Base-by-base conservation (phyloP, 768 basidiomycete species). In the Kwoniella sp. region DNA sequence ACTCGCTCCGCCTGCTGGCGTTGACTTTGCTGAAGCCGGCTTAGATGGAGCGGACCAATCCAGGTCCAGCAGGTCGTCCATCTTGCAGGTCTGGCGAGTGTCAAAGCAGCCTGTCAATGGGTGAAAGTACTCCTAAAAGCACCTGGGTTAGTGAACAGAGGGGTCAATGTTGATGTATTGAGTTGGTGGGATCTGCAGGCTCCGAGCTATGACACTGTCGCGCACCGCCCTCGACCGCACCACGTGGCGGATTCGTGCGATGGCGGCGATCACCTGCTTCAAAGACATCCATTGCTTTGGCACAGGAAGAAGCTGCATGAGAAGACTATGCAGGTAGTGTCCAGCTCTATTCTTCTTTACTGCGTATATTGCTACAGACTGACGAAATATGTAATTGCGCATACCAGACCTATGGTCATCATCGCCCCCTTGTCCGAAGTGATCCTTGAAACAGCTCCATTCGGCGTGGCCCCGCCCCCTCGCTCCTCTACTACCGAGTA, bases 21-120 rank as follows among this genome's bases (percentile, higher is more conserved):
- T 51, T 47, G 55, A 25, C 4, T 22, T 54, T 26, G 51, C 38
- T 1, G 58, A n/a, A 41, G 56, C 31, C 30, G 62, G 55, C 12
- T 66, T 56, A 1, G 54, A 34, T 15, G 69, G 30, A 3, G 72
- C 62, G 29, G 77, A 75, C 72, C 77, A 80, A 63, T 75, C 71
- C 47, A 80, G 73, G 55, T 79, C 78, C 3, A 80, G 68, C 15
- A 80, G 76, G 59, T 80, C 79, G 69, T 80, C 75, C 79, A 80
- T 80, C 37, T 29, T 63, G 61, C 41, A 7, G 41, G 4, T 20
- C 17, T 45, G 41, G 41, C 20, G 17, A 22, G n/a, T 26, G 12
- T 23, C 20, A 45, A 9, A 45, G 48, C 20, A 5, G 8, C 9
- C 48, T 50, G 5, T 17, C 48, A 5, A 50, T n/a, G n/a, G n/a